These are phyloP conservation scores for Macadamia tetraphylla DNA, from an alignment of 164 flowering plant species.

Conservation along the genomic window DNA sequence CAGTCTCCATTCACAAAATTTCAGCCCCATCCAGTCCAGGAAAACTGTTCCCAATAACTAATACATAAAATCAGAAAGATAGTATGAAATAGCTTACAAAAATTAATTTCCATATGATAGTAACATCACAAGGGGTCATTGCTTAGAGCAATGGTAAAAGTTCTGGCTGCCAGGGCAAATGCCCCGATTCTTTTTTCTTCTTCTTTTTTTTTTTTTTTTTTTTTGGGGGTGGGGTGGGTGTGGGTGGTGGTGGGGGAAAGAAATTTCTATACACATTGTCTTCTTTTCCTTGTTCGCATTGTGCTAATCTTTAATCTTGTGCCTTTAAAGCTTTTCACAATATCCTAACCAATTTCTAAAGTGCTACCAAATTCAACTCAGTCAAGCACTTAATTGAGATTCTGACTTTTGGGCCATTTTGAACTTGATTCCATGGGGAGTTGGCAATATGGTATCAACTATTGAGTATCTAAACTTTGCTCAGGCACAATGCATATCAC, in stretches of 20 bases:
- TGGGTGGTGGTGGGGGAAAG: neutral
- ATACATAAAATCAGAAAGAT: too few species aligned
- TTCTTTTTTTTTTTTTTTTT: too few species aligned
- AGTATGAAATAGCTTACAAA: too few species aligned
- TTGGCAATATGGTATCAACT: neutral
- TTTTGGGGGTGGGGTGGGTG: too few species aligned
- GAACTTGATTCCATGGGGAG: neutral
- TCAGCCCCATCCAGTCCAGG: too few species aligned
- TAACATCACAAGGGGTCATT: neutral
- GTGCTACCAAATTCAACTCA: neutral
- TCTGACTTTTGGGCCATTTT: neutral
- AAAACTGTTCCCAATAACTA: too few species aligned
- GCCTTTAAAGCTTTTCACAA: neutral
- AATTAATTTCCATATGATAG: neutral
- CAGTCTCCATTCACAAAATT: too few species aligned
- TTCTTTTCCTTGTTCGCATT: too few species aligned
- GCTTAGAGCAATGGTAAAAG: too few species aligned
- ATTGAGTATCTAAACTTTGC: neutral
- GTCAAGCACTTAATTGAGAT: neutral
- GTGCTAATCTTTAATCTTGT: too few species aligned
- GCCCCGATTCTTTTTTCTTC: neutral
- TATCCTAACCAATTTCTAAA: neutral
- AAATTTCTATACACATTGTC: too few species aligned
- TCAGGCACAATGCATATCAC: neutral
- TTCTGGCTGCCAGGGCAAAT: too few species aligned